Base-by-base conservation (phyloP, 192 early-diverging fungal species). In the Coemansia sp. region DNA sequence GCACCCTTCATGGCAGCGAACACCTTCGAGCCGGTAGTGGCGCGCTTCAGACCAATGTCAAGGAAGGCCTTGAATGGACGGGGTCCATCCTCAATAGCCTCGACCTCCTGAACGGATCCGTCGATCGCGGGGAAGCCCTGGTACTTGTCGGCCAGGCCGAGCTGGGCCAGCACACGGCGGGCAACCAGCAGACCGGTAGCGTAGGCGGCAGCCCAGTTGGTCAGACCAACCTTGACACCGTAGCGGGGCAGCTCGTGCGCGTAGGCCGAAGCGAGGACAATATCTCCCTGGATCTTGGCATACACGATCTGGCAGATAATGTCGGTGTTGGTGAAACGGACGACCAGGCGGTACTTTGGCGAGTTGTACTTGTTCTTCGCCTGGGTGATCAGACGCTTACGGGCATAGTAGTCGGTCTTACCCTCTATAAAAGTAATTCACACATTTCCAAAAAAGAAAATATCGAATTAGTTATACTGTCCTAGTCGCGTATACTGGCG, bases 341-440 rank as follows among this genome's bases (percentile, higher is more conserved):
- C 97, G 79, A 98, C 96, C 76, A 99, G 86, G 80, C 97, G 91
- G 93, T 98, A 99, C 92, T 99, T 99, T 86, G 96, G 96, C 66
- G 95, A 93, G 92, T 99, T 99, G 95, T 99, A 99, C 90, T 98
- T 99, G 94, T 98, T 97, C 94, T 99, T 99, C 75, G 97, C 97
- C 89, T 99, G 97, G 80, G 91, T 88, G n/a, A 98, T 92, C 70
- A 99, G 89, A 79, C 94, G 91, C 94, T 97, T 98, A 80, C 97
- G 94, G 76, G 97, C 95, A 81, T 97, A 98, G 96, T 98, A 99
- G 90, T 99, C 97, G 85, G 97, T 99, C 92, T 99, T 99, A 64
- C 97, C 96, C 94, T 99, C 96, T 96, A 81, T 65, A 75, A 53
- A 36, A 15, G 15, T 62, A 46, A 47, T 22, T 74, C 53, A 62